Base-by-base conservation (phyloP, 495 filamentous ascomycete species). In the Penicillium macrosclerotiorum region DNA sequence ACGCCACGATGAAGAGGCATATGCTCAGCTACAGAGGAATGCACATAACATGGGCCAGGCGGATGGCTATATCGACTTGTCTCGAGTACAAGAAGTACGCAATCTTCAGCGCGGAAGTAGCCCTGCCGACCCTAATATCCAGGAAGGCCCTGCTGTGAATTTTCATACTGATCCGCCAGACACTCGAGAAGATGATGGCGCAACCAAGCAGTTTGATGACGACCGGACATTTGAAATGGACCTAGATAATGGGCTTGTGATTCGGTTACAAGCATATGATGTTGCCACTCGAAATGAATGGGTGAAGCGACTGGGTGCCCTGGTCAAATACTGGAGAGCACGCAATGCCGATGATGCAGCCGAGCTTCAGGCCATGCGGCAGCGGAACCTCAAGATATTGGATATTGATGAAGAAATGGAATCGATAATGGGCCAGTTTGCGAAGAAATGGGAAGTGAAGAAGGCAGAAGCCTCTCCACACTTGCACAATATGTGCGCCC, bases 351-450 rank as follows among this genome's bases (percentile, higher is more conserved):
- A 71, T 13, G 85, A 89, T 59, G 69, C 79, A 31, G 63, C 59
- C 1, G 72, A 83, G 32, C 68, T 81, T 32, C 80, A 82, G 46
- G 62, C 57, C 17, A 74, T 80, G 3, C 77, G 84, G 5, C 62
- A 71, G 35, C 65, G 65, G n/a, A 89, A 89, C 41, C 68, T 87
- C 17, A 64, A 76, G n/a, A 59, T 76, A 12, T 65, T 89, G 27
- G 74, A 77, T 34, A 83, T 89, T 37, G 85, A 89, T 49, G 85
- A 89, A 54, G 78, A 84, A 45, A 74, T 78, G 56, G 85, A 89
- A 60, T 82, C 85, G 2, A 61, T 76, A 24, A 59, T 89, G 14
- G 85, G 85, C 8, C 83, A 86, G 52, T 85, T 81, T 54, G 84
- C 81, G 0, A 64, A 70, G 33, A 88, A 88, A 49, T 89, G 85